Evolutionary conservation across 2,329 filamentous ascomycete genomes (phyloP), one percentile per base, ranked within the genome.

Genomic region (Talaromyces verruculosus): DNA sequence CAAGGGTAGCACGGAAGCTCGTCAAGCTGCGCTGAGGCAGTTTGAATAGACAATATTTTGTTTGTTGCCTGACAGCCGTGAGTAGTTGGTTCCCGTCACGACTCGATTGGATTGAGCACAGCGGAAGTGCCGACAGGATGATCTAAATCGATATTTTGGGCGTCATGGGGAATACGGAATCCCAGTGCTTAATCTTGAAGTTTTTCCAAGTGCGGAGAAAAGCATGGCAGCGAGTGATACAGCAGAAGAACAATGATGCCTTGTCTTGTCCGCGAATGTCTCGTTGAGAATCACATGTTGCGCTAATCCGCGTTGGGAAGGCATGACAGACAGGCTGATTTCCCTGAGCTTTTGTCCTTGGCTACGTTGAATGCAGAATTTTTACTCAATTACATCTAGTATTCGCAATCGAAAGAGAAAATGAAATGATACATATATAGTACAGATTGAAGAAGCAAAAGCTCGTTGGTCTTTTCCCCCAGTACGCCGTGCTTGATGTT

Each of bases 11-110:
- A 72, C 72, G 66, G 71, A 73, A 69, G 74, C 71, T 75, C 76
- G 79, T 79, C 73, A 78, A 79, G 76, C 71, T 76, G 74, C 72
- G 64, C 65, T 63, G 69, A 64, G 71, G 61, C 70, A 65, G 68
- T 71, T 68, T 39, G 35, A 10, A 55, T 57, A 25, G 41, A 58
- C 15, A 53, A 25, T 47, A 15, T 28, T 39, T n/a, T 37, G 45
- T 51, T 25, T 49, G 61, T 57, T 35, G 49, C 41, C 62, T 39
- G 30, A 58, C 51, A 57, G 51, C 49, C 28, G 59, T 28, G 25
- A 33, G 55, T 17, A 28, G 47, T 28, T 15, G 13, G 55, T 25
- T 61, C 43, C 60, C 28, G 60, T 53, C 30, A 47, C 49, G n/a
- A 47, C 19, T 35, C 7, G 53, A 22, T 22, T 3, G 43, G 19